These are phyloP conservation scores for Fusarium sp. DNA, from an alignment of 2,329 filamentous ascomycete species.

Conservation along the genomic window DNA sequence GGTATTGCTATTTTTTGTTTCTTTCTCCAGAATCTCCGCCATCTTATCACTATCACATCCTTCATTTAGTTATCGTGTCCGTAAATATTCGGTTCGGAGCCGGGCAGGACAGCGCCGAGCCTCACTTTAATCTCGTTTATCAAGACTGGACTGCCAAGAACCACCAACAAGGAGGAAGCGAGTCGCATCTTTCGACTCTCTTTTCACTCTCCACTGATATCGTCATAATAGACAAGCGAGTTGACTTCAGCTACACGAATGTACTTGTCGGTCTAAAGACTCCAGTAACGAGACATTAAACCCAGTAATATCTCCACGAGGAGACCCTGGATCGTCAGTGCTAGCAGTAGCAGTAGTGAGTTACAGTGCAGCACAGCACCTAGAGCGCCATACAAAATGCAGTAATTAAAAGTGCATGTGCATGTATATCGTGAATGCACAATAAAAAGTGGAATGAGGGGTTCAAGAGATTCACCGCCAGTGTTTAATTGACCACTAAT, in stretches of 20 bases:
- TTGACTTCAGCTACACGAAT: constrained; percentile 4
- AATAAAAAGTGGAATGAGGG: constrained; percentile 26
- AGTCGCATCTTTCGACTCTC: constrained; percentile 8
- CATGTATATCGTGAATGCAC: constrained; percentile 13
- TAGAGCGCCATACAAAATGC: not conserved
- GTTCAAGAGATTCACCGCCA: constrained; percentile 31
- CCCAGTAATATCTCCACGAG: constrained; percentile 14
- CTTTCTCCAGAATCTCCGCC: not conserved
- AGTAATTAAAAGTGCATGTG: not conserved
- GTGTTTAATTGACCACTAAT: constrained; percentile 17
- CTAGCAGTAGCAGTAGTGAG: not conserved
- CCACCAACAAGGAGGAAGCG: constrained; percentile 4
- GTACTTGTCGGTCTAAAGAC: not conserved
- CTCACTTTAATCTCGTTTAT: constrained; percentile 24
- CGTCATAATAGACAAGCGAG: constrained; percentile 15
- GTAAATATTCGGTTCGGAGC: constrained; percentile 32
- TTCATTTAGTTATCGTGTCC: constrained; percentile 8
- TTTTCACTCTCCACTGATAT: constrained; percentile 22
- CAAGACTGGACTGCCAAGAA: constrained; percentile 25
- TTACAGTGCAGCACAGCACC: not conserved
- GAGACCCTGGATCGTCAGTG: constrained; percentile 36
- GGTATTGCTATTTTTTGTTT: not conserved
- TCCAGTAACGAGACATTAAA: not conserved
- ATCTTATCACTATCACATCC: not conserved
- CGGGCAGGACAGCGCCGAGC: constrained; percentile 15